Conservation (phyloP, 1,284 basidiomycete genomes). For the Puccinia novopanici region DNA sequence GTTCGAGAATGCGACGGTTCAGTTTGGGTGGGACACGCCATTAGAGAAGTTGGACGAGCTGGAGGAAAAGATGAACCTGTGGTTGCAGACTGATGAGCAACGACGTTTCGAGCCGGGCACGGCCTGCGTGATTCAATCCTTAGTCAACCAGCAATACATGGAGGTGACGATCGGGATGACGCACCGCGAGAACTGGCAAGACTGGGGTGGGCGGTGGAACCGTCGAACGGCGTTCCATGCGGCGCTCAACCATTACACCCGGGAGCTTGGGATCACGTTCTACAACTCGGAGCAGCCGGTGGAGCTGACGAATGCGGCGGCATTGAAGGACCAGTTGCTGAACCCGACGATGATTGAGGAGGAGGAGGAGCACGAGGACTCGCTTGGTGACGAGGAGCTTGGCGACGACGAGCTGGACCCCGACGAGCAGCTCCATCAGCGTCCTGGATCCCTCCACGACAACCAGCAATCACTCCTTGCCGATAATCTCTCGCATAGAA, state of each 20-base stretch:
- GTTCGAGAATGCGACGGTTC: constrained; percentile 62
- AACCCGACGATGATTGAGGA: neutral
- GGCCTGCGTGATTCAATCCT: constrained; percentile 55
- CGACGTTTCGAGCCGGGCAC: constrained; percentile 73
- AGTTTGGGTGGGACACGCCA: constrained; percentile 73
- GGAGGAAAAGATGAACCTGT: constrained; percentile 68
- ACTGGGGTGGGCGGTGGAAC: constrained; percentile 49
- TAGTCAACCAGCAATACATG: constrained; percentile 52
- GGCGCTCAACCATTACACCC: constrained; percentile 71
- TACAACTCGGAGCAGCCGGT: constrained; percentile 64
- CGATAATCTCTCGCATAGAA: neutral
- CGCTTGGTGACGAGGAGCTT: constrained; percentile 4
- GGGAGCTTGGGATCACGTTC: constrained; percentile 68
- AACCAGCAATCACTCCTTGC: neutral
- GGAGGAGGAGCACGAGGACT: too few relatives aligned
- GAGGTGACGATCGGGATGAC: constrained; percentile 52
- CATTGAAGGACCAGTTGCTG: constrained; percentile 17
- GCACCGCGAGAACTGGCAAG: constrained; percentile 54
- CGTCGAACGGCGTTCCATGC: constrained; percentile 68
- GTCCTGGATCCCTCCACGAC: neutral
- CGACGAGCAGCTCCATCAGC: neutral
- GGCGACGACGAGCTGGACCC: constrained; percentile 13
- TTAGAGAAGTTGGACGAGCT: constrained; percentile 70
- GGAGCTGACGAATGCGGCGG: constrained; percentile 60
- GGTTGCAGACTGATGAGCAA: constrained; percentile 73